Conservation (phyloP, 2,329 filamentous ascomycete genomes). For the Hypoxylon sp. region DNA sequence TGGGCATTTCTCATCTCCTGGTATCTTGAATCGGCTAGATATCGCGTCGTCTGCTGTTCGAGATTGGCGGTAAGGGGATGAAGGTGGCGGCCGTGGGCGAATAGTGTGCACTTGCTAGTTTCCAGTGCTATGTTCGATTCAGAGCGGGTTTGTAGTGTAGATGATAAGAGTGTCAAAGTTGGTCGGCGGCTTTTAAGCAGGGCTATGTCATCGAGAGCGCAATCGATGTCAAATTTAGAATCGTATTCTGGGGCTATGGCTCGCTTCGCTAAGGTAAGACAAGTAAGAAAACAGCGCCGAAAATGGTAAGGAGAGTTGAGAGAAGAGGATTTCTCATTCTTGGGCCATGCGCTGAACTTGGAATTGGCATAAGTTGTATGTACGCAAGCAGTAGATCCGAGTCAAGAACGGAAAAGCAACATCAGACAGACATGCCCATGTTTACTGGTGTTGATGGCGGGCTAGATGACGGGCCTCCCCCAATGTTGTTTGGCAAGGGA, state of each 20-base stretch:
- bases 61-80: neutral
- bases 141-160: conserved; percentile 4
- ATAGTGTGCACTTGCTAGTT: conserved; percentile 6
- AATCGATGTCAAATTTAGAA: conserved; percentile 28
- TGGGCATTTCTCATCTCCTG: conserved; percentile 52
- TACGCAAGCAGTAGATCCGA: conserved; percentile 19
- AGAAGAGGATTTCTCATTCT: conserved; percentile 26
- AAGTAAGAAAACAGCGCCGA: conserved; percentile 14
- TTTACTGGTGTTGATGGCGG: conserved; percentile 35
- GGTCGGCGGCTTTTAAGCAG: conserved; percentile 1
- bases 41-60: conserved; percentile 11
- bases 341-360: conserved; percentile 22
- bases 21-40: conserved; percentile 2
- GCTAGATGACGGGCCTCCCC: conserved; percentile 34
- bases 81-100: neutral
- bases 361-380: conserved; percentile 14
- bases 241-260: conserved; percentile 22
- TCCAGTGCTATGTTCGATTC: conserved; percentile 17
- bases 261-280: conserved; percentile 25
- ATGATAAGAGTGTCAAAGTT: conserved; percentile 11
- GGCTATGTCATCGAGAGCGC: conserved; percentile 30
- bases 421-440: conserved; percentile 31
- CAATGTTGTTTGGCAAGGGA: conserved; percentile 31
- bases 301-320: conserved; percentile 22
- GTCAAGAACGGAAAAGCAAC: conserved; percentile 18